These are phyloP conservation scores for Xylaria sp. DNA, from an alignment of 2,329 filamentous ascomycete genomes.

Conservation along the genomic window DNA sequence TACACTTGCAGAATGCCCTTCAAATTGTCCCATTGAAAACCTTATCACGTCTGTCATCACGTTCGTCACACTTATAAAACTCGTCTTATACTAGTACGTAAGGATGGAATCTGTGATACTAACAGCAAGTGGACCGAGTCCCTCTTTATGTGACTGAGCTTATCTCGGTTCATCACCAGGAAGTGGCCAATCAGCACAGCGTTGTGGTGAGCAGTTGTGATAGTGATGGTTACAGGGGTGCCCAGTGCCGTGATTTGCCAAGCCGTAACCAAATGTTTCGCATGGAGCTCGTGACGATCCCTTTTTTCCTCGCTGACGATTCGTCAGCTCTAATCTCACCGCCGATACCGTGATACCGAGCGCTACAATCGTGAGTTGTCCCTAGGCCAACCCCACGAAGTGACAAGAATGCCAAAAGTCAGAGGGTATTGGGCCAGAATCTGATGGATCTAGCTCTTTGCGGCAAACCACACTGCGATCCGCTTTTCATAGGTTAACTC, in stretches of 20 bases:
- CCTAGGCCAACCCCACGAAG: neutral
- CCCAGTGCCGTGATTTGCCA: slow-evolving; percentile 15
- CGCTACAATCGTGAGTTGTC: neutral
- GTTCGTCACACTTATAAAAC: slow-evolving; percentile 17
- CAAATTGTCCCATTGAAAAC: too few relatives aligned
- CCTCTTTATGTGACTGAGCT: slow-evolving; percentile 3
- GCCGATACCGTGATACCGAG: neutral
- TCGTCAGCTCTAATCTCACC: slow-evolving; percentile 4
- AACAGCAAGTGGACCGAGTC: slow-evolving; percentile 12
- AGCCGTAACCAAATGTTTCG: neutral
- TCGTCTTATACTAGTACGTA: slow-evolving; percentile 6
- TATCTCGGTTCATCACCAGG: slow-evolving; percentile 13
- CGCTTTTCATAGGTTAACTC: too few relatives aligned
- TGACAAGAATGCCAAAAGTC: neutral
- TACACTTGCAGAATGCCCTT: slow-evolving; percentile 2
- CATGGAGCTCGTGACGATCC: slow-evolving; percentile 19
- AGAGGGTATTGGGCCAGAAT: neutral
- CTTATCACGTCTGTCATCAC: too few relatives aligned
- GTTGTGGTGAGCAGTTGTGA: slow-evolving; percentile 13
- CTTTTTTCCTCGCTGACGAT: neutral
- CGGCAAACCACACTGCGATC: too few relatives aligned
- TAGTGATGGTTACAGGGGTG: slow-evolving; percentile 15
- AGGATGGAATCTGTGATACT: slow-evolving; percentile 11
- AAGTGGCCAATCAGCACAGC: slow-evolving; percentile 11
- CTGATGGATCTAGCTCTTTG: too few relatives aligned